Evolutionary conservation across 176 grass and related monocot genomes (phyloP).

Genomic region (Lolium rigidum): DNA sequence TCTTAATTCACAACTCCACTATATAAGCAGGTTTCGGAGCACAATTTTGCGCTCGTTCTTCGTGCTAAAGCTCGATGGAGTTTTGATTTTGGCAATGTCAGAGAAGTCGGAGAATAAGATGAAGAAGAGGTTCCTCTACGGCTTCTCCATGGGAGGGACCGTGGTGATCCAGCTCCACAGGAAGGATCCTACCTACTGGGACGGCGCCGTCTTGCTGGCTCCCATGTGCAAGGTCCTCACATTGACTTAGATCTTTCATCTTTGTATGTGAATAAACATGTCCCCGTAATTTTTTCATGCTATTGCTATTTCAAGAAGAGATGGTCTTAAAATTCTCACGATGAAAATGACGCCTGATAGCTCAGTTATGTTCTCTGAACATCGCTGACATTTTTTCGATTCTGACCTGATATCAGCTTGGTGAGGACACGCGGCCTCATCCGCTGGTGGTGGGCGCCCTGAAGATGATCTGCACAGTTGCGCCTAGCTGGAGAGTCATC

Average conservation of each 20-base stretch:
- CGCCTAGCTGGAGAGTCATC: conserved; percentile 66
- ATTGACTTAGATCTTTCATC: background rate
- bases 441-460: conserved; percentile 54
- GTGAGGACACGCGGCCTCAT: conserved; percentile 62
- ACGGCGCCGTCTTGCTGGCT: conserved; percentile 58
- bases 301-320: background rate
- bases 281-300: background rate
- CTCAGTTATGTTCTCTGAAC: conserved; percentile 2
- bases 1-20: background rate
- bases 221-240: conserved; percentile 61
- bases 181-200: conserved; percentile 60
- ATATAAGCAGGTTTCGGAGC: background rate
- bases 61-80: background rate
- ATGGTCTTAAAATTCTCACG: background rate
- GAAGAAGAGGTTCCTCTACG: conserved; percentile 68
- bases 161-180: conserved; percentile 53
- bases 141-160: conserved; percentile 67
- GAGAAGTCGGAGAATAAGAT: conserved; percentile 59
- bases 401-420: conserved; percentile 44
- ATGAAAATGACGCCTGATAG: background rate
- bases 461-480: conserved; percentile 49
- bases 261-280: background rate
- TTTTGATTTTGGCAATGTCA: conserved; percentile 6
- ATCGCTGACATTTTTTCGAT: background rate
- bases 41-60: background rate